phyloP scores from a whole-genome alignment of 257 asterid species.

The Ligustrum vulgare region DNA sequence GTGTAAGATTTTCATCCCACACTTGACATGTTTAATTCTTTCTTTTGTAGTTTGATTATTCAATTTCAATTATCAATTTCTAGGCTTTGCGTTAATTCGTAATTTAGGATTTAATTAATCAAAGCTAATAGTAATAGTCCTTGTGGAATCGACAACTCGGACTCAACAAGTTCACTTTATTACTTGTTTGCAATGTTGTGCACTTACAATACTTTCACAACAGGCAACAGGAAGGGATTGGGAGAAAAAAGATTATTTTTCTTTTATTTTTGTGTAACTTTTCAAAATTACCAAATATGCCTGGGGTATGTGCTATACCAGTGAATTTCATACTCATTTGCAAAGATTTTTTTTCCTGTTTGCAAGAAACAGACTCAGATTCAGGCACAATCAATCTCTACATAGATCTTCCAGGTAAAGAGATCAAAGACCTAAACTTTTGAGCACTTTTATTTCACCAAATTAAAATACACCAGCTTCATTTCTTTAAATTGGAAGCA shows the following conservation, averaged over 20 bases:
- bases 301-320: background rate
- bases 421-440: background rate
- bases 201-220: too few relatives aligned
- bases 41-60: too few relatives aligned
- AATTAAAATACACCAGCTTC: background rate
- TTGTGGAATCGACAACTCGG: too few relatives aligned
- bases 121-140: too few relatives aligned
- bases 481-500: background rate
- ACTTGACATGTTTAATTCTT: too few relatives aligned
- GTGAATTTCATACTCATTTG: background rate
- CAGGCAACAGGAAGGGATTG: background rate
- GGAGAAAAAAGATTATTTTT: background rate
- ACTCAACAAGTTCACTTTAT: too few relatives aligned
- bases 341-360: background rate
- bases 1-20: too few relatives aligned
- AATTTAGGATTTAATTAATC: too few relatives aligned
- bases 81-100: too few relatives aligned
- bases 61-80: too few relatives aligned
- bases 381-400: background rate
- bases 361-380: background rate
- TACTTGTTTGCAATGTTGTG: too few relatives aligned
- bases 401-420: background rate
- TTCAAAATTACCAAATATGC: background rate
- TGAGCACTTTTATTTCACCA: background rate
- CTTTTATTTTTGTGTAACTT: background rate